Conservation (phyloP, 176 grass and related monocot genomes). For the Aegilops bicornis region DNA sequence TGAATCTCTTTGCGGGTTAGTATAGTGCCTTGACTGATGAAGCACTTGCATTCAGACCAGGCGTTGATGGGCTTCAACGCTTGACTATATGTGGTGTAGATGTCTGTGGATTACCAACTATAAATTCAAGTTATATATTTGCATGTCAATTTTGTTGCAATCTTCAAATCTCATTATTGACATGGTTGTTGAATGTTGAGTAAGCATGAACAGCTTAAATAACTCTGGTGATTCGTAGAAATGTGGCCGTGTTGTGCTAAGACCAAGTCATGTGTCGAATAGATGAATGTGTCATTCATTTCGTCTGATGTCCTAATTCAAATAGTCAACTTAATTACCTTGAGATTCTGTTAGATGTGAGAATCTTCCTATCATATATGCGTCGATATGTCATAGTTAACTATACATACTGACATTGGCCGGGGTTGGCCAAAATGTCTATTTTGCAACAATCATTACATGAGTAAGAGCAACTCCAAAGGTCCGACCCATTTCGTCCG, state of each 20-base stretch:
- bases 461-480: no score
- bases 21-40: not conserved
- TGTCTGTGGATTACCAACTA: no score
- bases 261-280: not conserved
- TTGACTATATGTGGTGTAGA: no score
- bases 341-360: no score
- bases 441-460: no score
- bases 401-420: no score
- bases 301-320: no score
- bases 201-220: not conserved
- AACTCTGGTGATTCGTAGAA: not conserved
- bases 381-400: no score
- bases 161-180: not conserved
- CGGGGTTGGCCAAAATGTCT: no score
- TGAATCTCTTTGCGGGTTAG: not conserved
- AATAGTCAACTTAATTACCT: no score
- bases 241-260: not conserved
- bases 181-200: not conserved
- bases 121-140: not conserved
- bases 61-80: conserved; percentile 3
- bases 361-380: no score
- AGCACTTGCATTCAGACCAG: not conserved
- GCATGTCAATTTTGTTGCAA: not conserved
- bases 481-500: no score
- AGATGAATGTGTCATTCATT: not conserved